Percentiles rank a stretch among this genome's conserved stretches.
phyloP scores from a whole-genome alignment of 2,329 filamentous ascomycete species.

The Aspergillus hortae region DNA sequence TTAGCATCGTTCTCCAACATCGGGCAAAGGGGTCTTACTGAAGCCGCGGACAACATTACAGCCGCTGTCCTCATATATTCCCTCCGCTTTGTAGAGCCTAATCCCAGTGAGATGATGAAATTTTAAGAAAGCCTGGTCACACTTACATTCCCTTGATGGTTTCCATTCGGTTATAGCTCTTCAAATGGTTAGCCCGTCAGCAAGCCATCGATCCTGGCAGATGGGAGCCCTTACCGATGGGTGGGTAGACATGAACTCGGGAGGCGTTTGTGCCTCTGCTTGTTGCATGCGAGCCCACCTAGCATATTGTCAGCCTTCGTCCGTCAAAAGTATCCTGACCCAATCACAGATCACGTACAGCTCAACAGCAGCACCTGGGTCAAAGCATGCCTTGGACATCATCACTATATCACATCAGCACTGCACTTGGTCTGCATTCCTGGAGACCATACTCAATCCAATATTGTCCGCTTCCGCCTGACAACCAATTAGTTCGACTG shows the following conservation, averaged over 20 bases:
- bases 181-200: constrained; percentile 8
- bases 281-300: constrained; percentile 53
- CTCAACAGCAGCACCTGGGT: constrained; percentile 53
- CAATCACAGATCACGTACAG: constrained; percentile 33
- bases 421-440: not conserved
- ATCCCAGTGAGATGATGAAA: constrained; percentile 9
- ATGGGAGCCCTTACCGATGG: constrained; percentile 41
- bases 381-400: constrained; percentile 61
- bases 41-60: constrained; percentile 29
- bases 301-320: not conserved
- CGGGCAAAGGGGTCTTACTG: constrained; percentile 20
- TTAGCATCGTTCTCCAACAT: not conserved
- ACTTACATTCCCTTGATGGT: constrained; percentile 51
- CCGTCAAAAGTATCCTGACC: no score
- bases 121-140: not conserved
- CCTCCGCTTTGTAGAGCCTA: constrained; percentile 40
- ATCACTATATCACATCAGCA: constrained; percentile 44
- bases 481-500: constrained; percentile 8
- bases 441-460: constrained; percentile 44
- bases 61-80: constrained; percentile 36
- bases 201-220: not conserved
- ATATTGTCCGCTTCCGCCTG: constrained; percentile 60
- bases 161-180: constrained; percentile 53
- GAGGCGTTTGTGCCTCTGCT: constrained; percentile 43
- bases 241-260: constrained; percentile 60